A percentile compares a stretch with the other conserved stretches of the same genome.
phyloP scores from a whole-genome alignment of 345 rosid species.

The Eucalyptus erythrocorys region DNA sequence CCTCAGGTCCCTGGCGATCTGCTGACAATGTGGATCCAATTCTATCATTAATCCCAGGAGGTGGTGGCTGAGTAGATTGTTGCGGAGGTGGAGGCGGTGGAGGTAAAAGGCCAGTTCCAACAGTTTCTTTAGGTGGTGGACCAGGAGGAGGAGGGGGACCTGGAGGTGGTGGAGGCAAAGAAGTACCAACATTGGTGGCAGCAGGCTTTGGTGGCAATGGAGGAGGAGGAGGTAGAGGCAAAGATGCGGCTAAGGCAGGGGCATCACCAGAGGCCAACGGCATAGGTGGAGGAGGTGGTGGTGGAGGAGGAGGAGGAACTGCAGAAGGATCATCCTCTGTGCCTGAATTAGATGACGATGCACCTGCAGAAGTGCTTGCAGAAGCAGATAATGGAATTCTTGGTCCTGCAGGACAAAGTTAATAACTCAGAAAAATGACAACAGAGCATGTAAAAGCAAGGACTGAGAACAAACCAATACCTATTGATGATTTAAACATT shows the following conservation, averaged over 20 bases:
- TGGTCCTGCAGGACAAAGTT: constrained; percentile 42
- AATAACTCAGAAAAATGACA: background rate
- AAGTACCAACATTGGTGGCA: constrained; percentile 17
- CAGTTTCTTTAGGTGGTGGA: constrained; percentile 66
- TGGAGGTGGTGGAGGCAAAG: constrained; percentile 58
- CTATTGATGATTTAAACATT: constrained; percentile 87
- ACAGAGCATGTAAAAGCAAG: background rate
- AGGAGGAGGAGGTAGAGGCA: constrained; percentile 88
- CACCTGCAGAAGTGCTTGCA: constrained; percentile 43
- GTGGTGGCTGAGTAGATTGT: constrained; percentile 45
- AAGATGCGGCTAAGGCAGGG: constrained; percentile 31
- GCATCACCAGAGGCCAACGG: constrained; percentile 21
- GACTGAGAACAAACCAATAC: constrained; percentile 8
- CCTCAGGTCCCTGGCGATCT: constrained; percentile 36
- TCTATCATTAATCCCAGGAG: constrained; percentile 38
- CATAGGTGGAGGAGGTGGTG: constrained; percentile 65
- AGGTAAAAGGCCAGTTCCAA: constrained; percentile 30
- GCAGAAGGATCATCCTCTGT: constrained; percentile 46
- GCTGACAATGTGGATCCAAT: constrained; percentile 22
- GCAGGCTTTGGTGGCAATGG: constrained; percentile 72
- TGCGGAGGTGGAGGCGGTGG: constrained; percentile 64
- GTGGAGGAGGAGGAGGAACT: constrained; percentile 61
- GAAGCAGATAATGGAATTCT: constrained; percentile 65
- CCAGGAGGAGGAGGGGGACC: constrained; percentile 94
- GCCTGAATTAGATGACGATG: constrained; percentile 48